Percentiles rank a stretch among this genome's conserved stretches.
These are phyloP conservation scores for Phytophthora citrophthora DNA, from an alignment of 352 stramenopile genomes.

Conservation along the genomic window DNA sequence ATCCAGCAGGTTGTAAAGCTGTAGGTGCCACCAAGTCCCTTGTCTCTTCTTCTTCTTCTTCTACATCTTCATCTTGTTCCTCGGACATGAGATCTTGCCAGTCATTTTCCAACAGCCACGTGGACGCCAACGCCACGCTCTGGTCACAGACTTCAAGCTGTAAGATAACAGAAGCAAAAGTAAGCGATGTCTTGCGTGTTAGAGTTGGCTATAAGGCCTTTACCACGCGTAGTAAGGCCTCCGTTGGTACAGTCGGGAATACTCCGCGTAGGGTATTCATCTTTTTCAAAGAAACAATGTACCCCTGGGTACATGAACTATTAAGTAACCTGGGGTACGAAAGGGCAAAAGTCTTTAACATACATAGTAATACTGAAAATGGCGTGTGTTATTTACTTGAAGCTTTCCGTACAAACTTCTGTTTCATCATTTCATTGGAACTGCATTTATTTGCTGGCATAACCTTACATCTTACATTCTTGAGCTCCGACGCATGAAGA, in stretches of 20 bases:
- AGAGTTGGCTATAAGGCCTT: too few relatives aligned
- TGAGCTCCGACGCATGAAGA: constrained; percentile 9
- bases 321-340: too few relatives aligned
- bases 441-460: not conserved
- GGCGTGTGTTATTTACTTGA: too few relatives aligned
- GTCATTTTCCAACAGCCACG: constrained; percentile 68
- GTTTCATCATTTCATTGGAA: too few relatives aligned
- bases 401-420: too few relatives aligned
- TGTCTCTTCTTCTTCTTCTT: not conserved
- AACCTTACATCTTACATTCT: constrained; percentile 10
- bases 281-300: not conserved
- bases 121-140: constrained; percentile 56
- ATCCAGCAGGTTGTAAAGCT: not conserved
- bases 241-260: constrained; percentile 44
- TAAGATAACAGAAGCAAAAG: too few relatives aligned
- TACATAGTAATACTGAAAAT: too few relatives aligned
- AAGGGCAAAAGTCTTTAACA: too few relatives aligned
- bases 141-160: constrained; percentile 64
- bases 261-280: constrained; percentile 59
- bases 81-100: constrained; percentile 50
- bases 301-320: too few relatives aligned
- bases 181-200: too few relatives aligned
- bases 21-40: not conserved
- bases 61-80: not conserved
- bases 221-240: constrained; percentile 46